These are phyloP conservation scores for Fusarium sp. DNA, from an alignment of 2,329 filamentous ascomycete species.

Conservation along the genomic window DNA sequence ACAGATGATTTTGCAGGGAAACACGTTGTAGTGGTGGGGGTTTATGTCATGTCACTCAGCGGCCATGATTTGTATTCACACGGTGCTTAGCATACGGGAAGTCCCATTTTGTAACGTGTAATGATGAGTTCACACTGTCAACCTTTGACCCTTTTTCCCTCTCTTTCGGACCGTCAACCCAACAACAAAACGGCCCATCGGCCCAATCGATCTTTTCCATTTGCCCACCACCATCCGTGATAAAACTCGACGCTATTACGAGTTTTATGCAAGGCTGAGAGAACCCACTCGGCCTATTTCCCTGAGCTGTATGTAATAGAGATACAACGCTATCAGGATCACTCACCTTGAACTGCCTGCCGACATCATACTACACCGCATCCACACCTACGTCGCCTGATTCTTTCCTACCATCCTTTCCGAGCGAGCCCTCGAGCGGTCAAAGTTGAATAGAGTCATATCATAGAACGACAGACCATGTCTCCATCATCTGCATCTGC, in stretches of 20 bases:
- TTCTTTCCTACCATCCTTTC: constrained; percentile 8
- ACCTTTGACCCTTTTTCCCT: neutral
- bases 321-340: neutral
- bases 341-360: constrained; percentile 4
- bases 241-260: constrained; percentile 27
- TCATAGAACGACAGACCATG: constrained; percentile 32
- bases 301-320: constrained; percentile 15
- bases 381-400: constrained; percentile 30
- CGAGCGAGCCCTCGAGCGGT: constrained; percentile 12
- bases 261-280: constrained; percentile 39
- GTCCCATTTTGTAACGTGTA: neutral
- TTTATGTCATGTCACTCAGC: constrained; percentile 41
- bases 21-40: constrained; percentile 43
- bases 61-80: constrained; percentile 19
- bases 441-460: constrained; percentile 13
- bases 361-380: constrained; percentile 22
- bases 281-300: constrained; percentile 27
- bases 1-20: constrained; percentile 39
- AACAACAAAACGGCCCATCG: constrained; percentile 38
- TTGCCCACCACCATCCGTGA: constrained; percentile 28
- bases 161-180: constrained; percentile 36
- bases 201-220: constrained; percentile 39
- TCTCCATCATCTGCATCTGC: constrained; percentile 45
- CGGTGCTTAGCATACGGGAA: neutral
- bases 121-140: constrained; percentile 8